Conservation (phyloP, 257 asterid genomes). For the Fraxinus anomala region DNA sequence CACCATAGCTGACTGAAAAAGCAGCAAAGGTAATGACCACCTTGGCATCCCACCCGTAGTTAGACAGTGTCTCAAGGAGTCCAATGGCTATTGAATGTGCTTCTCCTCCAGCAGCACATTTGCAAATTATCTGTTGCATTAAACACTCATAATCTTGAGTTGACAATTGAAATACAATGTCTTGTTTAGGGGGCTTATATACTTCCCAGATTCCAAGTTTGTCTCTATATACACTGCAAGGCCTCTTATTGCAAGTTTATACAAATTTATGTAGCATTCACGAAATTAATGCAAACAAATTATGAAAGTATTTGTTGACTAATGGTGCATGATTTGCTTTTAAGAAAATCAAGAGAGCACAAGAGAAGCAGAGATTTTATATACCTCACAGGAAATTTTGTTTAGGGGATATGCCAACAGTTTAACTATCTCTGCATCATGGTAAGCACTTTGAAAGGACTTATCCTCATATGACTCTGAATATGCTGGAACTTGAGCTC, state of each 20-base stretch:
- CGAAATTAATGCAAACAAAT: neutral
- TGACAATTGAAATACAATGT: neutral
- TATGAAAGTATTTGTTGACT: neutral
- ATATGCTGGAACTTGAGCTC: constrained; percentile 19
- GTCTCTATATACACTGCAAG: neutral
- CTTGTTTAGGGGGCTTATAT: no score
- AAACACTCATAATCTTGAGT: neutral
- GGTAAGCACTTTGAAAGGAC: constrained; percentile 32
- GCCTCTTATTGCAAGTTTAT: neutral
- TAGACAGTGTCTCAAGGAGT: constrained; percentile 43
- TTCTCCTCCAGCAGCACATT: constrained; percentile 49
- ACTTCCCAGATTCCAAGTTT: neutral
- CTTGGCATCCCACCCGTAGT: constrained; percentile 66
- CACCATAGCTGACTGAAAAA: constrained; percentile 65
- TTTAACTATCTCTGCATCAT: constrained; percentile 51
- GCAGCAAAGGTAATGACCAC: constrained; percentile 54
- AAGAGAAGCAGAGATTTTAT: neutral
- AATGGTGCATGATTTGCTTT: neutral
- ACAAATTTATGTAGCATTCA: neutral
- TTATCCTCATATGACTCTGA: constrained; percentile 31
- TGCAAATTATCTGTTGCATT: constrained; percentile 49
- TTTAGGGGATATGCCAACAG: constrained; percentile 66
- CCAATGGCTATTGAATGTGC: constrained; percentile 49
- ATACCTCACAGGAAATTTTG: constrained; percentile 69
- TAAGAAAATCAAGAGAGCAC: neutral